Evolutionary conservation across 441 rosid species (phyloP), one percentile per base, ranked within the genome.

Genomic region (Gossypium aridum): DNA sequence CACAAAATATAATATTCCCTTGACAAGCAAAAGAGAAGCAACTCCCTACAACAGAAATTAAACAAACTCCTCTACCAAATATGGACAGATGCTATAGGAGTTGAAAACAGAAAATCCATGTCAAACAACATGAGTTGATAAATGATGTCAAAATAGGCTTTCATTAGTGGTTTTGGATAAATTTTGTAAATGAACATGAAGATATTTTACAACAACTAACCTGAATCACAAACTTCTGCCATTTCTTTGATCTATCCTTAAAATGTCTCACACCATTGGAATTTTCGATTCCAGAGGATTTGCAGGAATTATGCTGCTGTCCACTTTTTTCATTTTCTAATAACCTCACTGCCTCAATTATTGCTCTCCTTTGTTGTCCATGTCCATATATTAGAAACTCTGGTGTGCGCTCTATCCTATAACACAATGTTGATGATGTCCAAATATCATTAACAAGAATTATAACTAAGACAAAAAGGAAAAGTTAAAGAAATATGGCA

Each of bases 341-440:
- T 79, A 95, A 70, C 74, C 99, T 89, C 77, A 88, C 79, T 22
- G 99, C 98, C 85, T 95, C 99, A 80, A 93, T 89, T 71, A 93
- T 84, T 83, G 98, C 98, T 85, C 95, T 87, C 84, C 99, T 90
- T 79, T 95, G 98, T 77, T 91, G 99, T 71, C 97, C 92, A 71
- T 89, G 96, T 53, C 98, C 98, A 82, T 87, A 95, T 76, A 95
- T 85, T 79, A 90, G 85, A 82, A 95, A 95, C 61, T 95, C 99
- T 75, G 93, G 53, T 59, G 99, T 89, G 75, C 99, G 95, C 69
- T 82, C 92, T 77, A 95, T 75, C 89, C 98, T 95, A 74, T 67
- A 83, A 76, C 73, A 77, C 17, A 60, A 37, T 28, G 12, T 62
- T n/a, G 66, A 39, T 17, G 45, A 53, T 70, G 66, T 70, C 57